Evolutionary conservation across 352 stramenopile species (phyloP).

Genomic region (Phytopythium vexans): DNA sequence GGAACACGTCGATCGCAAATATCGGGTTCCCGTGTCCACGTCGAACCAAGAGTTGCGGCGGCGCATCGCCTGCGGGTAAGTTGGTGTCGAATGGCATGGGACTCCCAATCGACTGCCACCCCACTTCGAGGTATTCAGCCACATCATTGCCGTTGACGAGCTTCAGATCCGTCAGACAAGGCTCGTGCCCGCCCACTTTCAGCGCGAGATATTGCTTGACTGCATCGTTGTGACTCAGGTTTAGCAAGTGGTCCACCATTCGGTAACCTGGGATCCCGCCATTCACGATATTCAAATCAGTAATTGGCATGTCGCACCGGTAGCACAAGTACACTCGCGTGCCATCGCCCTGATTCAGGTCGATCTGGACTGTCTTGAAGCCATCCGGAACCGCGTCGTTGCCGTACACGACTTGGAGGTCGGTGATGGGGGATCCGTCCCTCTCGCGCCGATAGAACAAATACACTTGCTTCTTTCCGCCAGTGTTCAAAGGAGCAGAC

Average conservation of each 20-base stretch:
- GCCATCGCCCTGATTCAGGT: conserved; percentile 83
- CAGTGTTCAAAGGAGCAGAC: conserved; percentile 17
- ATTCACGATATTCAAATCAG: conserved; percentile 83
- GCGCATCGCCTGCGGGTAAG: conserved; percentile 2
- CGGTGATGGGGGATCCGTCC: conserved; percentile 81
- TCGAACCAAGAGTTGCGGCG: conserved; percentile 63
- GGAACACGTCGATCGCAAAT: conserved; percentile 85
- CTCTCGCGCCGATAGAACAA: conserved; percentile 74
- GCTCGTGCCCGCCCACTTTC: conserved; percentile 79
- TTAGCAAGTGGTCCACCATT: conserved; percentile 77
- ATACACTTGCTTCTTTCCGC: conserved; percentile 85
- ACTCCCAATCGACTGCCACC: conserved; percentile 73
- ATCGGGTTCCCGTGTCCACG: conserved; percentile 84
- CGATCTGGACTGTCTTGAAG: conserved; percentile 84
- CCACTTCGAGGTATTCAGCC: conserved; percentile 34
- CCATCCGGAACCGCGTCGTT: conserved; percentile 83
- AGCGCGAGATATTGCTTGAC: conserved; percentile 81
- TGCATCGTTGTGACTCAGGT: conserved; percentile 58
- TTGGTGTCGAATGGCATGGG: conserved; percentile 33
- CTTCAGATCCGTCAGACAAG: conserved; percentile 75
- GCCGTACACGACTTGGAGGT: conserved; percentile 75
- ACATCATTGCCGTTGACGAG: conserved; percentile 52
- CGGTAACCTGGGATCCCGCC: conserved; percentile 80
- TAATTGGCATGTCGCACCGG: conserved; percentile 87
- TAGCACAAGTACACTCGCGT: conserved; percentile 86